Percentiles rank a stretch among this genome's conserved stretches.
These are phyloP conservation scores for Alternaria sp. DNA, from an alignment of 2,329 filamentous ascomycete species.

Conservation along the genomic window DNA sequence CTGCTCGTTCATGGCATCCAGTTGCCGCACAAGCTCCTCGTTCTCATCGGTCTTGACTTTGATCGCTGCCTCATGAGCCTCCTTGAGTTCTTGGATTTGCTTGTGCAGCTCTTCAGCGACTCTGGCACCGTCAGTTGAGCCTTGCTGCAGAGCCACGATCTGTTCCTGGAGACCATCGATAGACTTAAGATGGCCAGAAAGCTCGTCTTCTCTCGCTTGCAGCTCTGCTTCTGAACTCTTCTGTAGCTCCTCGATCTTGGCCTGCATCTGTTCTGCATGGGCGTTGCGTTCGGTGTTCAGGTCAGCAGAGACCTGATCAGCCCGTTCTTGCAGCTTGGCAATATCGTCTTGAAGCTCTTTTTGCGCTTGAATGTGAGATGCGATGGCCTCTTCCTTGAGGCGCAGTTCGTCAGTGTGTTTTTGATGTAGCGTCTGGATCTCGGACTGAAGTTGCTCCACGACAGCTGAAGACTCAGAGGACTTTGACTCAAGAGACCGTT, in stretches of 20 bases:
- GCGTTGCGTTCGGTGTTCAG: constrained; percentile 40
- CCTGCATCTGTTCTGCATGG: constrained; percentile 31
- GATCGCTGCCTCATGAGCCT: constrained; percentile 39
- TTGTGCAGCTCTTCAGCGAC: constrained; percentile 40
- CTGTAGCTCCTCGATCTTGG: constrained; percentile 39
- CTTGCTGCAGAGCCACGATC: constrained; percentile 42
- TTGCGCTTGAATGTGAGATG: constrained; percentile 27
- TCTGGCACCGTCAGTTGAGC: constrained; percentile 40
- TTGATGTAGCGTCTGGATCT: constrained; percentile 37
- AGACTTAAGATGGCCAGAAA: constrained; percentile 37
- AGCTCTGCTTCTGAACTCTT: constrained; percentile 29
- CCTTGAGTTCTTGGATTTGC: constrained; percentile 40
- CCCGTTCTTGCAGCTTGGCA: constrained; percentile 35
- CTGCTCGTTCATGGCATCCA: constrained; percentile 45
- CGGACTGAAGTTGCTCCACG: constrained; percentile 42
- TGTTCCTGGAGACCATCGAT: constrained; percentile 44
- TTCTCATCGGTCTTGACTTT: constrained; percentile 38
- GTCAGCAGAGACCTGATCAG: constrained; percentile 34
- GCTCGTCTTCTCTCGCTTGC: constrained; percentile 36
- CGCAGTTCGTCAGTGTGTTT: constrained; percentile 42
- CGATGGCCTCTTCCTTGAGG: constrained; percentile 40
- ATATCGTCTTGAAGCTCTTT: constrained; percentile 37
- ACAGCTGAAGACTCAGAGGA: constrained; percentile 38
- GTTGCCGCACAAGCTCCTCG: constrained; percentile 41
- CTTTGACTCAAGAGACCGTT: constrained; percentile 34